Base-by-base conservation (phyloP, 306 rosid genomes). In the Ormosia emarginata region DNA sequence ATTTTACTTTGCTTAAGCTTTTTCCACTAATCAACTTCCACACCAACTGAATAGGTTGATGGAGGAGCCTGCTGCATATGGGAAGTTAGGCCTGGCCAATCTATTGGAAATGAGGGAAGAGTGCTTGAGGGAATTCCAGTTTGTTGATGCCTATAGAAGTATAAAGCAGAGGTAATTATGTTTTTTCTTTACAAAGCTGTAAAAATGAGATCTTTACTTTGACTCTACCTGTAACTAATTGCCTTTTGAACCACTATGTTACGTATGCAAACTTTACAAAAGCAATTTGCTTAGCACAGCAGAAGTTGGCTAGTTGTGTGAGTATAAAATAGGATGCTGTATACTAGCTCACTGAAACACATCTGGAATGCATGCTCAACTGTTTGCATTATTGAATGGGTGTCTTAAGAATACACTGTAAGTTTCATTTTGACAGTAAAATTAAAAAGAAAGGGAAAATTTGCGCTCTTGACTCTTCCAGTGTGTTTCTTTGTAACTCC, bases 1-100 rank as follows among this genome's bases (percentile, higher is more conserved):
- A 44, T 3, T 75, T 66, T 67, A 68, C 44, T 68, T 39, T 43
- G 58, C 40, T 33, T 43, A 47, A 58, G 58, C 18, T 66, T 66
- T 29, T 81, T 41, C 74, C 46, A 14, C 64, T 63, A 18, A 80
- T 79, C 65, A 78, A 61, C 82, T 61, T 68, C 70, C 74, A 70
- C 56, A 50, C 70, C 49, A 17, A 63, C 79, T 75, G 70, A 78
- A 84, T 85, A 96, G 99, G 90, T 90, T 96, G 90, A 94, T 82
- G 97, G 98, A 92, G 90, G 99, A 96, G 87, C 99, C 99, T 74
- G 84, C 97, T 58, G 99, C 99, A 62, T 96, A 93, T 61, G 99
- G 99, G 77, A 96, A 96, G 85, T 80, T 96, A 74, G 97, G 99
- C 66, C 85, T 96, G 84, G 98, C 97, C 80, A 96, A 92, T 89